A percentile compares a stretch with the other conserved stretches of the same genome.
These are phyloP conservation scores for Rhexocercosporidium sp. DNA, from an alignment of 2,329 filamentous ascomycete genomes.

Conservation along the genomic window DNA sequence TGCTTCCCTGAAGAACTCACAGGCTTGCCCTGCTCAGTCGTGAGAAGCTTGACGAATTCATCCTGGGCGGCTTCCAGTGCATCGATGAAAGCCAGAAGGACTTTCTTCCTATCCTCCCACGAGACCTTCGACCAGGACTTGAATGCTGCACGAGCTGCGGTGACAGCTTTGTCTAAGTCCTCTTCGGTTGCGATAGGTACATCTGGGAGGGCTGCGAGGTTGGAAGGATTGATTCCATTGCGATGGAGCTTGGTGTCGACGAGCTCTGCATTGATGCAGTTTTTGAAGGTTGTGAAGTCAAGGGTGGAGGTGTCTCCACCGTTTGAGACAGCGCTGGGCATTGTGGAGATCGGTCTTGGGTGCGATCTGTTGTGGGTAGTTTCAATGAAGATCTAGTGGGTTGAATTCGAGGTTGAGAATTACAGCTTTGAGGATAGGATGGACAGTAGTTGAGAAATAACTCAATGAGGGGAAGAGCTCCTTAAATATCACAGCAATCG, in stretches of 20 bases:
- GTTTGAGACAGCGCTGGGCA: background rate
- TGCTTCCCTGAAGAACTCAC: conserved; percentile 29
- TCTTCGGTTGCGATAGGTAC: conserved; percentile 45
- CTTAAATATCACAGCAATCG: too few species aligned
- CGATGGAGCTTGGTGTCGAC: conserved; percentile 6
- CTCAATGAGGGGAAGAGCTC: too few species aligned
- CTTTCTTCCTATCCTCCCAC: conserved; percentile 49
- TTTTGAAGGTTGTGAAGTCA: conserved; percentile 10
- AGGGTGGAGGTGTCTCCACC: background rate
- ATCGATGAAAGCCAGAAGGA: conserved; percentile 38
- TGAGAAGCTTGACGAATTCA: conserved; percentile 51
- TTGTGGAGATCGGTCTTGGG: background rate
- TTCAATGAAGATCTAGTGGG: too few species aligned
- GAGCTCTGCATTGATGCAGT: conserved; percentile 1
- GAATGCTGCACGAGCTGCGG: conserved; percentile 48
- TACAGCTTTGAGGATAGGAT: too few species aligned
- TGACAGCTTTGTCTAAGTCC: conserved; percentile 44
- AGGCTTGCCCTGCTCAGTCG: conserved; percentile 59
- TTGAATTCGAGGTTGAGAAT: too few species aligned
- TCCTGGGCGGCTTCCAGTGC: conserved; percentile 40
- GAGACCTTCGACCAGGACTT: conserved; percentile 52
- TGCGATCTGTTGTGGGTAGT: too few species aligned
- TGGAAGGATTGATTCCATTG: conserved; percentile 33
- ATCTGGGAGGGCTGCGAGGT: conserved; percentile 26
- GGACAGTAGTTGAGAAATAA: too few species aligned